phyloP scores from a whole-genome alignment of 305 asterid genomes.

The Solanum hybrid region DNA sequence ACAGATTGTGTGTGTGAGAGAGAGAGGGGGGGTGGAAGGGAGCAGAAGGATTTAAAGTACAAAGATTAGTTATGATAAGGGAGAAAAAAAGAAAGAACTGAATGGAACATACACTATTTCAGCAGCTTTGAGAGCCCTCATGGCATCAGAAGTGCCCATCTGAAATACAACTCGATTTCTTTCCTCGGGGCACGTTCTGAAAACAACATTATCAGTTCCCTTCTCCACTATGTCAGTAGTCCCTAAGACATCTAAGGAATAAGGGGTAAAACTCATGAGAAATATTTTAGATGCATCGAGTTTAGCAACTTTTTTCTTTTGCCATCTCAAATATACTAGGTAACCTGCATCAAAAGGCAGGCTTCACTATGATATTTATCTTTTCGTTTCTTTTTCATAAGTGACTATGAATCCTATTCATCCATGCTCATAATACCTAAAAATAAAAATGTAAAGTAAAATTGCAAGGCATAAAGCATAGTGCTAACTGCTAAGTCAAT shows the following conservation, averaged over 20 bases:
- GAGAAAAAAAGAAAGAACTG: background rate
- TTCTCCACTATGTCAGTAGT: constrained; percentile 72
- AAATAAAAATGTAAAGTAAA: background rate
- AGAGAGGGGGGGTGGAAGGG: background rate
- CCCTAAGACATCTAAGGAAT: constrained; percentile 54
- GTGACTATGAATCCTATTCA: background rate
- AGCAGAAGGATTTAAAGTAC: background rate
- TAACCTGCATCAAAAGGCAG: background rate
- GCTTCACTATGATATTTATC: background rate
- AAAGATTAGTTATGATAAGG: background rate
- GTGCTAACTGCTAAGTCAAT: background rate
- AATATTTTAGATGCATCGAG: background rate
- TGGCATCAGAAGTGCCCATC: constrained; percentile 89
- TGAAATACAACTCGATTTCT: constrained; percentile 64
- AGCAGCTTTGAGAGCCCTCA: constrained; percentile 81
- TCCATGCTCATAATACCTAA: background rate
- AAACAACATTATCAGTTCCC: constrained; percentile 58
- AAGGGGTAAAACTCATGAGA: constrained; percentile 3
- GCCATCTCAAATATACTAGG: background rate
- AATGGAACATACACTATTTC: constrained; percentile 49
- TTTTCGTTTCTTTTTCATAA: background rate
- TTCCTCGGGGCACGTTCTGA: constrained; percentile 78
- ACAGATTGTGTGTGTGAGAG: background rate
- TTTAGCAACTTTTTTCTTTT: background rate
- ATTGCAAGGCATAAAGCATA: background rate